Conservation (phyloP, 345 rosid species). For the Aegle marmelos region DNA sequence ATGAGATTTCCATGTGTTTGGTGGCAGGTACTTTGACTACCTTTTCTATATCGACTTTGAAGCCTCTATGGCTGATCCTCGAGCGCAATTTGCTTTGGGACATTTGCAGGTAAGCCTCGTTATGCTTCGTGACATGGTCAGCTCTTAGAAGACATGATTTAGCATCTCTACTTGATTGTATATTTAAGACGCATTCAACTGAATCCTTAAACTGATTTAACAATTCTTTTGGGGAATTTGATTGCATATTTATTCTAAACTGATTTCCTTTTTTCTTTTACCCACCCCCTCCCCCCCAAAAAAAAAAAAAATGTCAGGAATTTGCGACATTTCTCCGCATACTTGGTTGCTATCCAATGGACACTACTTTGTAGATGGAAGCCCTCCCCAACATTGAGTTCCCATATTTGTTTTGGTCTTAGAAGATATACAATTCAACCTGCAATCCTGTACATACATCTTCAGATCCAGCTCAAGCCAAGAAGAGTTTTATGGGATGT, state of each 20-base stretch:
- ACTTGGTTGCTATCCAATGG: slow-evolving; percentile 77
- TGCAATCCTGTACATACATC: slow-evolving; percentile 8
- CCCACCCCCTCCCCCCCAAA: no score
- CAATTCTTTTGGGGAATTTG: not conserved
- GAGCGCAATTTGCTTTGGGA: slow-evolving; percentile 75
- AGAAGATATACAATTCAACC: slow-evolving; percentile 3
- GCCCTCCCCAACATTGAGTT: not conserved
- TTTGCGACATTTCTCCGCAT: slow-evolving; percentile 69
- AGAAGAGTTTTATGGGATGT: not conserved
- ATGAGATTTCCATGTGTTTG: slow-evolving; percentile 12
- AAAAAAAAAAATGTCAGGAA: slow-evolving; percentile 47
- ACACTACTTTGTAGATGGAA: slow-evolving; percentile 21
- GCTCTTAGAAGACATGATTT: not conserved
- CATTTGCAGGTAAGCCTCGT: slow-evolving; percentile 66
- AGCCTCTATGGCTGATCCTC: slow-evolving; percentile 92
- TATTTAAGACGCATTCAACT: not conserved
- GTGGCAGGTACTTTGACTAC: slow-evolving; percentile 83
- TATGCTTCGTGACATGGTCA: not conserved
- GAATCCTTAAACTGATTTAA: not conserved
- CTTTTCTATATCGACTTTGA: slow-evolving; percentile 85
- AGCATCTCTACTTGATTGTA: not conserved
- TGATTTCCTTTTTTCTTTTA: not conserved
- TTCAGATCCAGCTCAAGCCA: not conserved
- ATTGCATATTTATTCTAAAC: not conserved
- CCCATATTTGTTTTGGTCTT: not conserved